Evolutionary conservation across 805 yeast species (phyloP), one percentile per base, ranked within the genome.

Genomic region (Helenozyma rhizophorensis): DNA sequence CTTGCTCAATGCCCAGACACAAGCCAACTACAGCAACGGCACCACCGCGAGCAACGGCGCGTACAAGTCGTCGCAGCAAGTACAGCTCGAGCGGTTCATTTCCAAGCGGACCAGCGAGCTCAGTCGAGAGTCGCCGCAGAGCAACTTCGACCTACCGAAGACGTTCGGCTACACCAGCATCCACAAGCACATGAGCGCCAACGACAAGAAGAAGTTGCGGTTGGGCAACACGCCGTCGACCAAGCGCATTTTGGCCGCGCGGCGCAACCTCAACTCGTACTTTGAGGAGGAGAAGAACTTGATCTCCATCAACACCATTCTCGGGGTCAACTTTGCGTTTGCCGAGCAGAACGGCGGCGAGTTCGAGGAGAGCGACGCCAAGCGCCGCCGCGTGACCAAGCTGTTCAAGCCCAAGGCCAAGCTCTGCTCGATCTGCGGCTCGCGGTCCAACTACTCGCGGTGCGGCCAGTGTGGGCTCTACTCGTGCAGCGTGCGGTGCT

Each of bases 261-360:
- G 65, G 21, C 50, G 72, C 24, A 67, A 64, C 46, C 56, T 67
- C 43, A 64, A 61, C 36, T 60, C 58, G 57, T 66, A 66, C 40
- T 65, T 66, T 36, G 72, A 67, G 46, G 72, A 67, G 41, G 72
- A 67, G 39, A 48, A 68, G 19, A 65, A 67, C 47, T 53, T 65
- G 43, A 60, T 67, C 9, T 55, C 69, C 14, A 54, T 66, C 31
- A 67, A 67, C 43, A 49, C 69, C 19, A 65, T 67, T n/a, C 52
- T 66, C 33, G 55, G 56, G 27, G 53, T 62, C 28, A 64, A 62
- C 41, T 67, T 53, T 45, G 65, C 62, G 39, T 67, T 65, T 42
- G 54, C 66, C 11, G 70, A 65, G 32, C 64, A 56, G 36, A 44
- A 48, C 17, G n/a, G n/a, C n/a, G n/a, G n/a, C n/a, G n/a, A n/a